Evolutionary conservation across 2,329 filamentous ascomycete species (phyloP), one percentile per base, ranked within the genome.

Genomic region (Paracorniculantispora psalliotae): DNA sequence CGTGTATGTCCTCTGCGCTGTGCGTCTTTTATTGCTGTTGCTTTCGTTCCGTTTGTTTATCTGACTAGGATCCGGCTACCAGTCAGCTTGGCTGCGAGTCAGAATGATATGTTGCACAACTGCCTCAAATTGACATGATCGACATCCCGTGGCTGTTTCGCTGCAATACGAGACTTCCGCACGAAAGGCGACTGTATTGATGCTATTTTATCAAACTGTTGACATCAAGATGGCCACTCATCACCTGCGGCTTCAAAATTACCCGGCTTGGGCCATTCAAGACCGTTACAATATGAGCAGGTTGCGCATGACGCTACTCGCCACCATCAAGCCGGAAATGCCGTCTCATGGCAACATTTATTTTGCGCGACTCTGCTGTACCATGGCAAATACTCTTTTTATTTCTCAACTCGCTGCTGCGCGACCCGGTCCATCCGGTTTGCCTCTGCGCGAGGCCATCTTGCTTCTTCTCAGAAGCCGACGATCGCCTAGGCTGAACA

Each of bases 401-500:
- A 26, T 28, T 35, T 28, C 49, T 26, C 23, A 17, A 25, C 17
- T 23, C 25, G 23, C 30, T 15, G 35, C 23, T 41, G 41, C 41
- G 26, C 12, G 46, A 15, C 46, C 54, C 46, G 44, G 37, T 23
- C 23, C 9, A 28, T 25, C 46, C 46, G 54, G 46, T 17, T 37
- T 39, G 17, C 35, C 25, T 23, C 9, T 35, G 13, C 10, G 25
- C 17, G 37, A 58, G 28, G 47, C 39, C 28, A 52, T 58, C 23
- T 46, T 33, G 15, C 19, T 33, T 2, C 5, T 26, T 25, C 48
- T 25, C 48, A 30, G 23, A 7, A n/a, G 19, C 33, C 17, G 17
- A 26, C 41, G 57, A 59, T 59, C 57, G 58, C 58, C 52, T 17
- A 60, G 53, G 30, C 41, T 33, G 39, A 52, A 41, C 58, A 56